phyloP scores from a whole-genome alignment of 306 rosid genomes.

The Prunus persica region Prunus_persica_NCBIv2 NC_034012.1:9665501-9666000 shows the following conservation, averaged over 20 bases:
- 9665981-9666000: conserved; percentile 97
- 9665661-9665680: conserved; percentile 90
- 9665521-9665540: conserved; percentile 90
- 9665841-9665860: conserved; percentile 78
- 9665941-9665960: conserved; percentile 96
- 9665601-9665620: conserved; percentile 89
- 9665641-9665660: conserved; percentile 96
- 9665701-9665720: conserved; percentile 84
- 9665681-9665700: conserved; percentile 92
- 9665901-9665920: conserved; percentile 98
- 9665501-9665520: conserved; percentile 79
- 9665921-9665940: conserved; percentile 95
- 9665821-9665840: conserved; percentile 95
- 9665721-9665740: conserved; percentile 71
- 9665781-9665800: conserved; percentile 96
- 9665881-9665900: conserved; percentile 99
- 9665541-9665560: conserved; percentile 93
- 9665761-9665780: conserved; percentile 98
- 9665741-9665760: conserved; percentile 99
- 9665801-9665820: conserved; percentile 96
- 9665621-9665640: conserved; percentile 67
- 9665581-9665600: conserved; percentile 96
- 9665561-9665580: conserved; percentile 96
- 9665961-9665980: conserved; percentile 95
- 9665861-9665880: conserved; percentile 95